Base-by-base conservation (phyloP, 768 basidiomycete genomes). In the Agrocybe pediades region DNA sequence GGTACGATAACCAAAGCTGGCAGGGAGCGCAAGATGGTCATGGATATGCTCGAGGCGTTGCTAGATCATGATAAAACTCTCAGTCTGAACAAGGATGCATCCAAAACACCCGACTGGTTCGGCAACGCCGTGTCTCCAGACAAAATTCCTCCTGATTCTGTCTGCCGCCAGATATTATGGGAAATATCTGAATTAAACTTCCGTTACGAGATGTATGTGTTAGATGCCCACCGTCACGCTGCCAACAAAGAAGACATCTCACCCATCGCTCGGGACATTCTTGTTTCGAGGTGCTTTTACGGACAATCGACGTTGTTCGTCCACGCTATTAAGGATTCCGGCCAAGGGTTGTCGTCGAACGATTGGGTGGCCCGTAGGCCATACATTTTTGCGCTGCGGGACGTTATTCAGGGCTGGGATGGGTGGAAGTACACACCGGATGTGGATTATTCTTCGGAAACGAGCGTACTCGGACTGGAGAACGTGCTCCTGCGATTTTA, bases 121-220 rank as follows among this genome's bases (percentile, higher is more conserved):
- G 41, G 42, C 5, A 26, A 44, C 1, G 9, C 41, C 4, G 19
- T 52, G 6, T 26, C 20, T 9, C 27, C 23, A 19, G 20, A 20
- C 9, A 13, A 45, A 16, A 29, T 43, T 13, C 51, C 41, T 4
- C 26, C 26, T 13, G 27, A 5, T 19, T 17, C 9, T 9, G 21
- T 52, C 9, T 41, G 17, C 6, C 51, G 36, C 17, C 33, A 46
- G 15, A 41, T 54, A 24, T 26, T 54, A 15, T 54, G 53, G 53
- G 53, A 54, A 46, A 16, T 54, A 27, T 48, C 42, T 8, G 53
- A 54, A 15, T 27, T 54, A 6, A 54, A 54, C 24, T 54, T 54
- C 19, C 45, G 46, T 4, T 54, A 47, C 41, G 53, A 54, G 24
- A 19, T 54, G 2, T 17, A 26, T 19, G 20, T 39, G 16, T 27